Evolutionary conservation across 768 basidiomycete genomes (phyloP), one percentile per base, ranked within the genome.

Genomic region (Lactarius pseudohatsudake): DNA sequence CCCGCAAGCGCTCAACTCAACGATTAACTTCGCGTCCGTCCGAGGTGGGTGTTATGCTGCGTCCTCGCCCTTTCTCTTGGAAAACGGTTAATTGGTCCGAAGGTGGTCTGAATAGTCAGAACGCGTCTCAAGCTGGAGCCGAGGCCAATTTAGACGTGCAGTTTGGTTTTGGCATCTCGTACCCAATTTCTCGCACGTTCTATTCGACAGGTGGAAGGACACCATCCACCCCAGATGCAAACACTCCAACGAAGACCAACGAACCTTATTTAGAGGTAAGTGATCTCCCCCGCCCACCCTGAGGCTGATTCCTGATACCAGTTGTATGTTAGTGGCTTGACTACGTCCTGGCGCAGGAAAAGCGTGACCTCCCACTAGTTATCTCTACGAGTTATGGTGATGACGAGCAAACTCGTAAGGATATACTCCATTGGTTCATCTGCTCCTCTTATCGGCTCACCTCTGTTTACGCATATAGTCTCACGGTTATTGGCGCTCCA

Each of bases 61-160:
- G 8, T 40, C 38, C 3, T 4, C 20, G 4, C 4, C 7, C 4
- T 10, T 20, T n/a, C 22, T n/a, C 13, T 15, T 30, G 4, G 38
- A 50, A 30, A 22, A 8, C 47, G 26, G 16, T 22, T 28, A 9
- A 32, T 56, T 26, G 41, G 20, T 28, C 20, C 20, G 7, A 47
- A 10, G 90, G 83, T 58, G 89, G 88, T 3, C 43, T 76, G 64
- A 89, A 91, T 71, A 80, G 81, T 65, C 89, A 92, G 72, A 83
- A 69, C 57, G 47, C 76, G 26, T 75, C 74, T 0, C 75, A 77
- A 16, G 84, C 89, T 20, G 88, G 89, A 1, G 72, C 64, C 3
- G 91, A 92, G 73, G 90, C 89, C 4, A 81, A 87, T 68, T 76
- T 91, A 34, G 89, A 91, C 68, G 81, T 82, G 4, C 88, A 90